Percentiles rank a stretch among this genome's conserved stretches.
Conservation (phyloP, 2,329 filamentous ascomycete genomes). For the Epichloe glyceriae region DNA sequence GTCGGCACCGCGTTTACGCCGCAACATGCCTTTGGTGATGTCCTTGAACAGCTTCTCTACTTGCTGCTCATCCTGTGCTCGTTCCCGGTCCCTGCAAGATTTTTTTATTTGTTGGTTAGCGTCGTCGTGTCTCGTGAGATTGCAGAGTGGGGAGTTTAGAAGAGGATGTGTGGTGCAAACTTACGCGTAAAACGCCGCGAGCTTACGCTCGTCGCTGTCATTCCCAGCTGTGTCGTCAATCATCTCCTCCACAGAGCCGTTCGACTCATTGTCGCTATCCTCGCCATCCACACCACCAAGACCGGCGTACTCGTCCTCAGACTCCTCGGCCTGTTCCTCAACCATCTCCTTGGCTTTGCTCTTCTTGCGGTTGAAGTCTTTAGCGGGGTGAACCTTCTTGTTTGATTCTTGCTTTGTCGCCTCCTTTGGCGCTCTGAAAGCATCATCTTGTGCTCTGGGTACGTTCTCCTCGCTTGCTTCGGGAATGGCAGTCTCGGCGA, state of each 20-base stretch:
- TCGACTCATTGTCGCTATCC: constrained; percentile 59
- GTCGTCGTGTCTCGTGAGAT: neutral
- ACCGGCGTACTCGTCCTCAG: constrained; percentile 94
- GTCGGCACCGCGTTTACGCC: constrained; percentile 70
- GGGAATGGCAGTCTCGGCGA: constrained; percentile 1
- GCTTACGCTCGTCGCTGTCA: constrained; percentile 63
- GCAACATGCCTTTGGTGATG: constrained; percentile 76
- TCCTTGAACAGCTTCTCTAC: constrained; percentile 88
- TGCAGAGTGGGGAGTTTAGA: too few species aligned
- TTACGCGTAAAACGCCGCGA: constrained; percentile 83
- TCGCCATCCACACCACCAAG: constrained; percentile 84
- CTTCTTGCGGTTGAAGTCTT: constrained; percentile 68
- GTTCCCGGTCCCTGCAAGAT: constrained; percentile 55
- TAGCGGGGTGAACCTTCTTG: constrained; percentile 37
- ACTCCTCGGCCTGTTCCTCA: constrained; percentile 90
- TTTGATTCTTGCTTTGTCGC: constrained; percentile 38
- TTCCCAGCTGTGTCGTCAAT: constrained; percentile 75
- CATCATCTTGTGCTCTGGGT: constrained; percentile 19
- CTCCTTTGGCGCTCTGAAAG: constrained; percentile 61
- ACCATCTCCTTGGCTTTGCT: constrained; percentile 80
- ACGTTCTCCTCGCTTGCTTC: neutral
- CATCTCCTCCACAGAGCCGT: constrained; percentile 68
- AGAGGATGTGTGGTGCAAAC: constrained; percentile 23
- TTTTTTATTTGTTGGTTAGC: constrained; percentile 9
- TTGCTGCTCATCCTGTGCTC: constrained; percentile 69